phyloP scores from a whole-genome alignment of 2,329 filamentous ascomycete species.

The Ophiostoma sp. region DNA sequence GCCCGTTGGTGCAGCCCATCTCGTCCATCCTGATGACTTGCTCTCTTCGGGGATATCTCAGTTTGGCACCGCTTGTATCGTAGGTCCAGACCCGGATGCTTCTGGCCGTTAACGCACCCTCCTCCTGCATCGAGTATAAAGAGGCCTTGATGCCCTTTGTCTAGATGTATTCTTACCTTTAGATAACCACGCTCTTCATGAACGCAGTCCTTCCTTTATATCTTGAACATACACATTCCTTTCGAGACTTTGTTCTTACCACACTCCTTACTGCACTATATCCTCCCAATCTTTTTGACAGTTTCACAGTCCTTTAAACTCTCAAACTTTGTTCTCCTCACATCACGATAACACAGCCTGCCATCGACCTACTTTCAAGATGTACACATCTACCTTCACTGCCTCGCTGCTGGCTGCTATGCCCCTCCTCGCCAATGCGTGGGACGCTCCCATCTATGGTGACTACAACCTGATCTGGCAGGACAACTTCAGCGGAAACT shows the following conservation, averaged over 20 bases:
- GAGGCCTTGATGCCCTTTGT: background rate
- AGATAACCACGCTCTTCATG: background rate
- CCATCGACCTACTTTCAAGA: background rate
- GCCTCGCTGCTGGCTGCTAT: slow-evolving; percentile 29
- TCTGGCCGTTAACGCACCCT: background rate
- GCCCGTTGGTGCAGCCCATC: background rate
- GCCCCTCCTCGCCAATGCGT: slow-evolving; percentile 34
- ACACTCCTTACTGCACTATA: background rate
- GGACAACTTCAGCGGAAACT: slow-evolving; percentile 42
- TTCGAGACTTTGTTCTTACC: background rate
- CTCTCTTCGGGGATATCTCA: background rate
- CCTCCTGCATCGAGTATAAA: slow-evolving; percentile 11
- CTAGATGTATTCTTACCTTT: background rate
- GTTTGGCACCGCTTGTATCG: background rate
- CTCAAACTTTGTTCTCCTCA: background rate
- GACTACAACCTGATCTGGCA: slow-evolving; percentile 44
- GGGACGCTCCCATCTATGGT: slow-evolving; percentile 36
- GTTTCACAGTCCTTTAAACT: background rate
- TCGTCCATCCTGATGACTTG: background rate
- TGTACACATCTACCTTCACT: slow-evolving; percentile 16
- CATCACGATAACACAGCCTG: background rate
- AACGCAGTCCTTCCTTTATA: background rate
- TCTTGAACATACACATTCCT: background rate
- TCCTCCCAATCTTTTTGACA: background rate
- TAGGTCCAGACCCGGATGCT: background rate